phyloP scores from a whole-genome alignment of 495 filamentous ascomycete species.

The Trichoderma virens region DNA sequence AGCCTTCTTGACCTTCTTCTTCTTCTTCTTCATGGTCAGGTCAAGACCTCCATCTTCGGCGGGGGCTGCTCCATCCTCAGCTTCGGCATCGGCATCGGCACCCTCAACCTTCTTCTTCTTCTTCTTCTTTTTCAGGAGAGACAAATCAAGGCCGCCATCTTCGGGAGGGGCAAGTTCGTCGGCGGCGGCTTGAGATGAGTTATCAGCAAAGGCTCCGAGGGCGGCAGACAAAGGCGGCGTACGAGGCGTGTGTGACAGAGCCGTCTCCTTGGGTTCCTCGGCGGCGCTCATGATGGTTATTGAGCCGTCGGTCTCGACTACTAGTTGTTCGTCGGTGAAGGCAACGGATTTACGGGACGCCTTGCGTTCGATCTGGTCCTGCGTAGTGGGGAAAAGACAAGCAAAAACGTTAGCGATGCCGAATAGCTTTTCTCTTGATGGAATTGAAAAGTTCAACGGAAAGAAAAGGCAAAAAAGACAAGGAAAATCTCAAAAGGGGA shows the following conservation, averaged over 20 bases:
- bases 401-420: background rate
- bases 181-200: conserved; percentile 34
- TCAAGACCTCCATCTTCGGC: conserved; percentile 51
- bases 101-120: conserved; percentile 71
- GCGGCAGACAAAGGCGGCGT: conserved; percentile 46
- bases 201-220: conserved; percentile 43
- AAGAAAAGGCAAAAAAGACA: conserved; percentile 20
- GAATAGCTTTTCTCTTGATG: background rate
- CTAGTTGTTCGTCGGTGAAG: conserved; percentile 74
- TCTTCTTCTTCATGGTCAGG: conserved; percentile 82
- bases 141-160: conserved; percentile 37
- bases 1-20: conserved; percentile 86
- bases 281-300: conserved; percentile 58
- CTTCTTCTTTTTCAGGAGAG: conserved; percentile 62
- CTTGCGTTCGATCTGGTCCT: conserved; percentile 39
- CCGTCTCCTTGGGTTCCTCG: conserved; percentile 61
- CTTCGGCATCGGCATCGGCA: conserved; percentile 57
- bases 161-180: conserved; percentile 50
- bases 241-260: conserved; percentile 60
- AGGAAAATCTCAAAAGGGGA: conserved; percentile 39
- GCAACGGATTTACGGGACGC: conserved; percentile 78
- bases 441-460: background rate
- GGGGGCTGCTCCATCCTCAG: conserved; percentile 49
- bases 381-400: conserved; percentile 12
- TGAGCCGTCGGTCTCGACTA: conserved; percentile 78